Evolutionary conservation across 768 basidiomycete genomes (phyloP).

Genomic region (Gloeophyllum trabeum): DNA sequence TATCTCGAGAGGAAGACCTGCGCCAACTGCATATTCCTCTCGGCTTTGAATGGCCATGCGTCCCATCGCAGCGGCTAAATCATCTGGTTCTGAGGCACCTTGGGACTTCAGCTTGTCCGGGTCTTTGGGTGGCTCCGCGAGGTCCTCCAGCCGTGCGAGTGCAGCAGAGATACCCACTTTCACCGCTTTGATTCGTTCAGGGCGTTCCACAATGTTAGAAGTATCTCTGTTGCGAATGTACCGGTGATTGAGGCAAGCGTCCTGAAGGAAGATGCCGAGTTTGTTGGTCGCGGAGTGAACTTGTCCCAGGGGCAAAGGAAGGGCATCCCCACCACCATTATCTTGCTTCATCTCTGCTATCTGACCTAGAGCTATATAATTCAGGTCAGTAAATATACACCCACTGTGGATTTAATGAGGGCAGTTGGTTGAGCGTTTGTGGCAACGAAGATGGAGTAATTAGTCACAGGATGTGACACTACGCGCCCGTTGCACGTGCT

Average conservation of each 20-base stretch:
- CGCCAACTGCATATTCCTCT: not conserved
- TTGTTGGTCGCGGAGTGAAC: no score
- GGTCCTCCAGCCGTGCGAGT: slow-evolving; percentile 55
- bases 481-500: no score
- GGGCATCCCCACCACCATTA: no score
- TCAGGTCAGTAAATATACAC: no score
- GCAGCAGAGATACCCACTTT: slow-evolving; percentile 75
- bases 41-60: slow-evolving; percentile 27
- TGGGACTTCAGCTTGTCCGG: not conserved
- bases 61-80: slow-evolving; percentile 34
- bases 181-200: slow-evolving; percentile 80
- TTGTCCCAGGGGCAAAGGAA: no score
- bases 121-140: slow-evolving; percentile 6
- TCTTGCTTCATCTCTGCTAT: no score
- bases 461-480: slow-evolving; percentile 12
- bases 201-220: slow-evolving; percentile 79
- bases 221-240: slow-evolving; percentile 71
- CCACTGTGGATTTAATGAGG: no score
- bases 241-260: slow-evolving; percentile 59
- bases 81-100: slow-evolving; percentile 17
- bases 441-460: no score
- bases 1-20: slow-evolving; percentile 26
- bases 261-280: slow-evolving; percentile 60
- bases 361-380: no score
- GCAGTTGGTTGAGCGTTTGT: no score